These are phyloP conservation scores for Isoetes taiwanensis DNA, from an alignment of 75 land plant species.

Conservation along the genomic window DNA sequence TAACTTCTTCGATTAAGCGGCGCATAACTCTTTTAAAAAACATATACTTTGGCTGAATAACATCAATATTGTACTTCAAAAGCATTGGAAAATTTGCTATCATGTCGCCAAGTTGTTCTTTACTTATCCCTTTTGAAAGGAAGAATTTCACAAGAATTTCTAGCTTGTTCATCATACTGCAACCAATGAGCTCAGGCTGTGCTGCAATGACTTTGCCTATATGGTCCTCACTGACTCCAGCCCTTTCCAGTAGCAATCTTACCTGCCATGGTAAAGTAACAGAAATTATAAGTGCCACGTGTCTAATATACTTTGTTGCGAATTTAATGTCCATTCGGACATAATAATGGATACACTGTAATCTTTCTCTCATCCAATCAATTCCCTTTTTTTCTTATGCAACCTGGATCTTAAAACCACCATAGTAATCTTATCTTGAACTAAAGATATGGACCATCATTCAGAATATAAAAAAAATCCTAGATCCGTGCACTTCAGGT, in stretches of 20 bases:
- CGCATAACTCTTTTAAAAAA: constrained; percentile 69
- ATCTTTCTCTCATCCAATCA: neutral
- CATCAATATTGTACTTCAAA: constrained; percentile 52
- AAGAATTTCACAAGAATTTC: constrained; percentile 57
- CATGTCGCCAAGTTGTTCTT: constrained; percentile 51
- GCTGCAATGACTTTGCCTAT: constrained; percentile 72
- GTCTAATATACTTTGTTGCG: too few species aligned
- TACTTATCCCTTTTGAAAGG: constrained; percentile 45
- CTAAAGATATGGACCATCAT: too few species aligned
- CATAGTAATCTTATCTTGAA: too few species aligned
- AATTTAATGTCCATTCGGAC: too few species aligned
- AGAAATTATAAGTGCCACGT: neutral
- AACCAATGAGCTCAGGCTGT: constrained; percentile 71
- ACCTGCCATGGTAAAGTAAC: constrained; percentile 26
- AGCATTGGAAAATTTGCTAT: constrained; percentile 79
- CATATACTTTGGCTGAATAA: constrained; percentile 65
- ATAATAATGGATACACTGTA: neutral
- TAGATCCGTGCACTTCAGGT: too few species aligned
- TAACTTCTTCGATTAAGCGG: constrained; percentile 61
- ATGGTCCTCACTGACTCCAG: constrained; percentile 53
- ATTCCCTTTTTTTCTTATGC: too few species aligned
- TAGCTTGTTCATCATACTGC: constrained; percentile 49
- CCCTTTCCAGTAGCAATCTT: constrained; percentile 60
- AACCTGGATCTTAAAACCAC: too few species aligned
- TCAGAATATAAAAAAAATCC: too few species aligned